These are phyloP conservation scores for Blepharisma stoltei DNA, from an alignment of 73 alveolate species.

Conservation along the genomic window DNA sequence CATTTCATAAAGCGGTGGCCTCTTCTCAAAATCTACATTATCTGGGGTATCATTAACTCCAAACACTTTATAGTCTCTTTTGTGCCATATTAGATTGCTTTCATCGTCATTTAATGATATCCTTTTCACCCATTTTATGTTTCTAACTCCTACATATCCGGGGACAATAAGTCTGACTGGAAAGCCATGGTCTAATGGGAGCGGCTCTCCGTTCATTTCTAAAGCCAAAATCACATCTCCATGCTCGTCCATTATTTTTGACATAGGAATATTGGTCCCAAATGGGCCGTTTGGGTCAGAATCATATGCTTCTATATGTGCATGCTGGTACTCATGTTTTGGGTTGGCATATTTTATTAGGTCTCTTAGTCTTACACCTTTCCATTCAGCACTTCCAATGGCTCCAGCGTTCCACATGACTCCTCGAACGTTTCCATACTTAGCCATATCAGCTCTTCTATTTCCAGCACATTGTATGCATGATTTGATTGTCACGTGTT, in stretches of 20 bases:
- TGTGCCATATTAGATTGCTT: constrained; percentile 33
- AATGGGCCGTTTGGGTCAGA: constrained; percentile 37
- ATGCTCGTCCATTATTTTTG: constrained; percentile 31
- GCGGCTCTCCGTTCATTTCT: constrained; percentile 65
- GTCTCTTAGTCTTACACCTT: constrained; percentile 47
- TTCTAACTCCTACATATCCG: constrained; percentile 64
- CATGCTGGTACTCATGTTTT: constrained; percentile 34
- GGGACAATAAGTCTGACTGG: constrained; percentile 74
- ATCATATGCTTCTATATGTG: constrained; percentile 45
- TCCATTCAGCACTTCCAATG: constrained; percentile 53
- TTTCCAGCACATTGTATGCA: constrained; percentile 72
- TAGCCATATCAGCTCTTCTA: constrained; percentile 52
- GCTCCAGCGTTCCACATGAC: constrained; percentile 65
- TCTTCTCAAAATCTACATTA: constrained; percentile 35
- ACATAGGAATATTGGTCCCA: constrained; percentile 44
- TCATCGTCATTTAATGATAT: constrained; percentile 36
- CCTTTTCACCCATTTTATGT: constrained; percentile 53
- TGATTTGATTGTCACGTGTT: constrained; percentile 35
- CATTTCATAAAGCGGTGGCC: constrained; percentile 30
- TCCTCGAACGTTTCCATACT: constrained; percentile 55
- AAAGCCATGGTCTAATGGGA: constrained; percentile 69
- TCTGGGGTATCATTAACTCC: constrained; percentile 25
- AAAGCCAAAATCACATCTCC: constrained; percentile 64
- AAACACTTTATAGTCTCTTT: constrained; percentile 43
- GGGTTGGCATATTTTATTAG: constrained; percentile 31